Evolutionary conservation across 352 stramenopile species (phyloP).

Genomic region (Pythium sukuiense): DNA sequence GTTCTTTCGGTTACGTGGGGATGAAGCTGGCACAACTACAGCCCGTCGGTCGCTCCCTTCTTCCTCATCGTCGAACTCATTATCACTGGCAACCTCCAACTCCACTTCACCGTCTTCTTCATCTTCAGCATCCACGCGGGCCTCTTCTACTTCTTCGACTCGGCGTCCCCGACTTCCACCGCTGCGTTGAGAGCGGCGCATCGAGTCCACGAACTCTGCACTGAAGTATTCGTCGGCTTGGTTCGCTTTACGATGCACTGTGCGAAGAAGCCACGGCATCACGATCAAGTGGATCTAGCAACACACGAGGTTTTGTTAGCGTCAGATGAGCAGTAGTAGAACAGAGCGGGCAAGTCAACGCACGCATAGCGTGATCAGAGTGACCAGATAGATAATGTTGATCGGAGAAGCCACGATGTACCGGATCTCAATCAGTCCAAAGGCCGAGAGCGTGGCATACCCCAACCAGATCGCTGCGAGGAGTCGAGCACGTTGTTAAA

Average conservation of each 20-base stretch:
- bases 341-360: conserved; percentile 12
- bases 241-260: conserved; percentile 63
- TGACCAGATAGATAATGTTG: conserved; percentile 69
- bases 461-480: conserved; percentile 64
- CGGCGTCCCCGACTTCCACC: conserved; percentile 9
- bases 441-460: conserved; percentile 49
- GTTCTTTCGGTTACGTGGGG: conserved; percentile 8
- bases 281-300: conserved; percentile 57
- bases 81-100: conserved; percentile 19
- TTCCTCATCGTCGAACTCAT: conserved; percentile 29
- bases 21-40: conserved; percentile 20
- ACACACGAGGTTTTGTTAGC: background rate
- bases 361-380: conserved; percentile 57
- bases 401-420: conserved; percentile 49
- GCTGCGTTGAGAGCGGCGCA: conserved; percentile 27
- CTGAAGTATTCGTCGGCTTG: conserved; percentile 72
- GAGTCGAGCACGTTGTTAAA: background rate
- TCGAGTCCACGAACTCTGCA: conserved; percentile 61
- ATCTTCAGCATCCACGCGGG: conserved; percentile 10
- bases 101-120: conserved; percentile 12
- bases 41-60: conserved; percentile 14
- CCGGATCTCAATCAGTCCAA: conserved; percentile 60
- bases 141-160: background rate
- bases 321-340: background rate
- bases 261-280: conserved; percentile 60